Base-by-base conservation (phyloP, 2,329 filamentous ascomycete species). In the Trichophyton schoenleinii region DNA sequence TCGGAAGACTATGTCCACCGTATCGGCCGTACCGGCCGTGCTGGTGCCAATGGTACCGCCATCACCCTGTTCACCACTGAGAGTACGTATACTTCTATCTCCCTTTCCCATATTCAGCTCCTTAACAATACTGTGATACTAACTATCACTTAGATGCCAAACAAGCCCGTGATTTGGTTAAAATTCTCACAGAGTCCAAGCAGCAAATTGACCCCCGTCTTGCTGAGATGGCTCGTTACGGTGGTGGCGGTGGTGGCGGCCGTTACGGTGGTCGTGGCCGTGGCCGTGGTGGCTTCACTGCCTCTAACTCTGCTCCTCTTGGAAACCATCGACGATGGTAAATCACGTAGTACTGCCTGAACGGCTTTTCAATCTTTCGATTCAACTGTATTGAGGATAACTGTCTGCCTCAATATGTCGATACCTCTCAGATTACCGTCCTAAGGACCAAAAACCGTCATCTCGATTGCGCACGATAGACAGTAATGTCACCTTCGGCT, bases 51-150 rank as follows among this genome's bases (percentile, higher is more conserved):
- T 67, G 94, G 94, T 79, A 97, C 91, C 70, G 94, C 94, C 75
- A 97, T 97, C 73, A 97, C 94, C 67, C 85, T 99, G 72, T 99
- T 99, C 79, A 97, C 94, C 76, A 94, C 92, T 87, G 94, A 97
- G 78, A 97, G 92, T 96, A 83, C 80, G 91, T 88, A 64, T 60
- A 25, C 18, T 48, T 22, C 31, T 25, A 38, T 31, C 3, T 36
- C n/a, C 1, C 28, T 31, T 36, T 22, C 44, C 25, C 36, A 20
- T 4, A 63, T 13, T 7, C 20, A 44, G 20, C 52, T 5, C 15
- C 15, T 6, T 49, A 49, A 3, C 15, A 2, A 22, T 9, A 4
- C 5, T 15, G 31, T 18, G 11, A 41, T 55, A 58, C 64, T 63
- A 62, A 62, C 60, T 44, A 49, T 64, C 63, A n/a, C 63, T 42